phyloP scores from a whole-genome alignment of 345 rosid species.

The Odontarrhena argentea region DNA sequence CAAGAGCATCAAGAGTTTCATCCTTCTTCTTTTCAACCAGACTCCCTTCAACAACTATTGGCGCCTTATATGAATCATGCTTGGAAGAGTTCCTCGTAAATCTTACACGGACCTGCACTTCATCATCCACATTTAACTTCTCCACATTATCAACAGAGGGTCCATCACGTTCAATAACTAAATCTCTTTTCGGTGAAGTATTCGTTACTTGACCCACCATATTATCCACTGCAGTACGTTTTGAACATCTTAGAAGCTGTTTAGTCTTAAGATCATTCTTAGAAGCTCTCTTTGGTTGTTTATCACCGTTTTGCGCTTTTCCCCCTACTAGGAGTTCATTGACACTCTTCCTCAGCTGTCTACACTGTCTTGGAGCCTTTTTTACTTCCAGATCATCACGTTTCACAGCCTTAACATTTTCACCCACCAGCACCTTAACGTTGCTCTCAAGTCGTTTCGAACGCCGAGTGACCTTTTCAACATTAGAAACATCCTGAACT shows the following conservation, averaged over 20 bases:
- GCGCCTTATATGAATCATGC: slow-evolving; percentile 18
- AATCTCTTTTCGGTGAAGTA: neutral
- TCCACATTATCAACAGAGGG: slow-evolving; percentile 4
- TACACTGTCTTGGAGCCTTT: slow-evolving; percentile 19
- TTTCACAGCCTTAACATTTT: neutral
- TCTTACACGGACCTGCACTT: slow-evolving; percentile 1
- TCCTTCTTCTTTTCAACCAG: slow-evolving; percentile 12
- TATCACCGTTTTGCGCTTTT: neutral
- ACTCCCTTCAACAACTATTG: slow-evolving; percentile 22
- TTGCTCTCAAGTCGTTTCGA: slow-evolving; percentile 2
- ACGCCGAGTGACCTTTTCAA: slow-evolving; percentile 11
- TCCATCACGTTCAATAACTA: slow-evolving; percentile 1
- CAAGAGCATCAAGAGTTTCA: slow-evolving; percentile 5
- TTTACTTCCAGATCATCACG: neutral
- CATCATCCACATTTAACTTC: neutral
- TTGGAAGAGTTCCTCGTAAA: neutral
- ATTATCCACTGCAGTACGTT: neutral
- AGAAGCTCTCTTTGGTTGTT: neutral
- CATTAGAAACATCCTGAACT: slow-evolving; percentile 7
- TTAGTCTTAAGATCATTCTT: neutral
- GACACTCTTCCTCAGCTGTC: neutral
- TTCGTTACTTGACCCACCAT: neutral
- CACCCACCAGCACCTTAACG: neutral
- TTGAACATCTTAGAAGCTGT: neutral
- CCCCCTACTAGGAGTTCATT: slow-evolving; percentile 9